A percentile compares a stretch with the other conserved stretches of the same genome.
Conservation (phyloP, 2,329 filamentous ascomycete species). For the Pestalotiopsis sp. region DNA sequence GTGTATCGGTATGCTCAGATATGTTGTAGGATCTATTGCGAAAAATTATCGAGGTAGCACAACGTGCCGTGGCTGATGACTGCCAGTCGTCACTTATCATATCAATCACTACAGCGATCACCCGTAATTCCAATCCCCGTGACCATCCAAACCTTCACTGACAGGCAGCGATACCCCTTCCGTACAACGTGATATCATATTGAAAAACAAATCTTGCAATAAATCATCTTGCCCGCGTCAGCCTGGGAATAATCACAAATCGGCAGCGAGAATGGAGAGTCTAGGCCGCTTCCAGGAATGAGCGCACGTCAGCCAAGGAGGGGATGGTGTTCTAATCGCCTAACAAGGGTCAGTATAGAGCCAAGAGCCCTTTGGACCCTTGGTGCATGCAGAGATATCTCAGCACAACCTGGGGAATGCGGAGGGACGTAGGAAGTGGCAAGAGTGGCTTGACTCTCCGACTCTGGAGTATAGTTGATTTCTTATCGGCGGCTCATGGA, state of each 20-base stretch:
- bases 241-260: not conserved
- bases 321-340: not conserved
- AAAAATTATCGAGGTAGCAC: not conserved
- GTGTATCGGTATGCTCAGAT: not conserved
- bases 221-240: not conserved
- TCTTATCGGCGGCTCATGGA: too few species aligned
- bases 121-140: not conserved
- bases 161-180: not conserved
- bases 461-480: not conserved
- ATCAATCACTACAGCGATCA: not conserved
- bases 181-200: not conserved
- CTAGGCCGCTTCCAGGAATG: not conserved
- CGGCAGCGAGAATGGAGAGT: not conserved
- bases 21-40: not conserved
- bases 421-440: not conserved
- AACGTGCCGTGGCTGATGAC: not conserved
- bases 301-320: not conserved
- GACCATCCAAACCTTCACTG: not conserved
- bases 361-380: constrained; percentile 13
- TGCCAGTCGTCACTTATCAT: too few species aligned
- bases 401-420: constrained; percentile 12
- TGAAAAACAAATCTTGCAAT: not conserved
- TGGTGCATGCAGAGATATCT: constrained; percentile 7
- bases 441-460: not conserved
- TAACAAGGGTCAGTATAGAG: not conserved